Percentiles rank a stretch among this genome's conserved stretches.
phyloP scores from a whole-genome alignment of 2,329 filamentous ascomycete species.

The Hypoxylon sp. region DNA sequence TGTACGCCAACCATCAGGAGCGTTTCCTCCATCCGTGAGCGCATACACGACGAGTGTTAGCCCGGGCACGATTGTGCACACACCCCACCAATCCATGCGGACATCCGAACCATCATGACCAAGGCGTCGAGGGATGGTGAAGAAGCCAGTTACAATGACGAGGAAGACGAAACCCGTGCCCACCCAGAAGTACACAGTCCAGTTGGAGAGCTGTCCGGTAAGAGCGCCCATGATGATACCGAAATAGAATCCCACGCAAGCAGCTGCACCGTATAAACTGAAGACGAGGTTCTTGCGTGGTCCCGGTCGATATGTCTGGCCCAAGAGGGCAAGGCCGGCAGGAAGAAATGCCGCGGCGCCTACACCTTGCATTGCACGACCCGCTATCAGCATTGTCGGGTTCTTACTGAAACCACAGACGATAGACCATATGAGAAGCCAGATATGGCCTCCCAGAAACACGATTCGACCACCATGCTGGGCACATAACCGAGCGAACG shows the following conservation, averaged over 20 bases:
- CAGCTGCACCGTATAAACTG: slow-evolving; percentile 69
- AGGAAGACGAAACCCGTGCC: slow-evolving; percentile 61
- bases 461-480: slow-evolving; percentile 74
- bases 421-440: slow-evolving; percentile 79
- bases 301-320: slow-evolving; percentile 75
- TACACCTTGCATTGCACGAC: slow-evolving; percentile 80
- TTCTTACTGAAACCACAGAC: slow-evolving; percentile 78
- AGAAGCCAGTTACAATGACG: slow-evolving; percentile 47
- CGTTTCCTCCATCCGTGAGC: slow-evolving; percentile 80
- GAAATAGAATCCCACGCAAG: slow-evolving; percentile 69
- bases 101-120: slow-evolving; percentile 55
- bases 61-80: slow-evolving; percentile 72
- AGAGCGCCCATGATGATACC: slow-evolving; percentile 77
- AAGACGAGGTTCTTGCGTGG: slow-evolving; percentile 77
- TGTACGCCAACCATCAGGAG: slow-evolving; percentile 78
- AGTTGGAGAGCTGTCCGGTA: slow-evolving; percentile 69
- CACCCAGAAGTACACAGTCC: slow-evolving; percentile 79
- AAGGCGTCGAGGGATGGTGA: slow-evolving; percentile 53
- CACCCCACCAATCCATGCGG: slow-evolving; percentile 79
- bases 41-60: slow-evolving; percentile 80
- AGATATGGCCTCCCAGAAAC: slow-evolving; percentile 71
- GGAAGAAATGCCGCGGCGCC: slow-evolving; percentile 81
- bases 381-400: slow-evolving; percentile 79
- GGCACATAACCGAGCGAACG: slow-evolving; percentile 73
- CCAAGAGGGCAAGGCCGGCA: slow-evolving; percentile 76